phyloP scores from a whole-genome alignment of 2,329 filamentous ascomycete species.

The Aspergillus glaucus region DNA sequence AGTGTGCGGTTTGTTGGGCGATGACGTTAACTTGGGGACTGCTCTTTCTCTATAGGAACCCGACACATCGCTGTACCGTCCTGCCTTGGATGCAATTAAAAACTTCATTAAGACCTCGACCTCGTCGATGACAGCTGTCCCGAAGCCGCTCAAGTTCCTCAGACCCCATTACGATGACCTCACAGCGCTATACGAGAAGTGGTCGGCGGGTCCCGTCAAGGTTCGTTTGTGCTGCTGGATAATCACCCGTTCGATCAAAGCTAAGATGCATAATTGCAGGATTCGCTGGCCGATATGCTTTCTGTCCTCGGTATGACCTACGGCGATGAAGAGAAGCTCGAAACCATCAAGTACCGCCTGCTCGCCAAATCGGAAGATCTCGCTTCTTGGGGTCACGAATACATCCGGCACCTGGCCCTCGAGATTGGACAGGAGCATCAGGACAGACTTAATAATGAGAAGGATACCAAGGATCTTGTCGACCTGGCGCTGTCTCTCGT shows the following conservation, averaged over 20 bases:
- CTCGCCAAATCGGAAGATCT: constrained; percentile 87
- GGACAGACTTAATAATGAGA: constrained; percentile 78
- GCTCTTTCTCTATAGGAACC: constrained; percentile 57
- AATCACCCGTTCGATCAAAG: neutral
- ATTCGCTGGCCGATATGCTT: constrained; percentile 83
- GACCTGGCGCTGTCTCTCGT: constrained; percentile 79
- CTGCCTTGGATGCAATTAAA: constrained; percentile 93
- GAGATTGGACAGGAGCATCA: constrained; percentile 94
- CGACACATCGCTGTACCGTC: constrained; percentile 80
- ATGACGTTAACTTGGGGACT: constrained; percentile 22
- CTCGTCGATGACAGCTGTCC: constrained; percentile 98
- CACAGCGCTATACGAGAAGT: constrained; percentile 80
- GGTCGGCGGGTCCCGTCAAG: constrained; percentile 79
- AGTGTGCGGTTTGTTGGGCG: constrained; percentile 5
- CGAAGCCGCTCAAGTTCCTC: constrained; percentile 96
- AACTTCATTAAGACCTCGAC: constrained; percentile 98
- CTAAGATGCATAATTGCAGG: constrained; percentile 32
- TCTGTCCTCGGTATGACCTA: constrained; percentile 99
- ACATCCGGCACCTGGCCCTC: constrained; percentile 87
- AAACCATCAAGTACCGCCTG: constrained; percentile 92
- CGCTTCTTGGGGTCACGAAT: constrained; percentile 96
- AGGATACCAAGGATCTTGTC: constrained; percentile 74
- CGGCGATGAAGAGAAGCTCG: constrained; percentile 90
- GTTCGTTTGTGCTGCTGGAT: constrained; percentile 39
- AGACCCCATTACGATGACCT: constrained; percentile 92